A percentile compares a stretch with the other conserved stretches of the same genome.
Conservation (phyloP, 2,329 filamentous ascomycete species). For the Polychaeton citri region DNA sequence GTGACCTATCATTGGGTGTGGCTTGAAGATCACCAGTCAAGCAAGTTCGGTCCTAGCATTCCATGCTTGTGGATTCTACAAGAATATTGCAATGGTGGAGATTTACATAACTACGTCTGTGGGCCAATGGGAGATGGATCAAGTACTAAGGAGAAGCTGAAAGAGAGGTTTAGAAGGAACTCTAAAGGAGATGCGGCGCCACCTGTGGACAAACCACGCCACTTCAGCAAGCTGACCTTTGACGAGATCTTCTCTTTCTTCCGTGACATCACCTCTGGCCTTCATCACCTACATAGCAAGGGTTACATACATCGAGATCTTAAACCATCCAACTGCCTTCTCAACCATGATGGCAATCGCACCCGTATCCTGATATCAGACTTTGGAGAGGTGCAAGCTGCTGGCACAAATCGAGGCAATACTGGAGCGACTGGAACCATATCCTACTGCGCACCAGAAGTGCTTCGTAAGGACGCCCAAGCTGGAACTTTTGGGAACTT, state of each 20-base stretch:
- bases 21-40: constrained; percentile 80
- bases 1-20: constrained; percentile 96
- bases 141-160: constrained; percentile 61
- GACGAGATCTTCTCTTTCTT: constrained; percentile 97
- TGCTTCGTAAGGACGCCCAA: constrained; percentile 51
- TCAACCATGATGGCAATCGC: constrained; percentile 57
- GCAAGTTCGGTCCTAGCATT: constrained; percentile 74
- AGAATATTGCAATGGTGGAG: constrained; percentile 91
- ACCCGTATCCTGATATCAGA: constrained; percentile 84
- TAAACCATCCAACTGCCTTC: constrained; percentile 87
- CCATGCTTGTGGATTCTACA: constrained; percentile 95
- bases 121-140: constrained; percentile 61
- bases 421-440: constrained; percentile 93
- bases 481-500: constrained; percentile 78
- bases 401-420: constrained; percentile 68
- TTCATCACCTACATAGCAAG: constrained; percentile 77
- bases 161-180: constrained; percentile 69
- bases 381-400: constrained; percentile 89
- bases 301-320: constrained; percentile 94
- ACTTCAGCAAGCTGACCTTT: constrained; percentile 50
- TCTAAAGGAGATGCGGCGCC: constrained; percentile 65
- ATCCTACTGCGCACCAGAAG: constrained; percentile 93
- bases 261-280: constrained; percentile 81
- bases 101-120: constrained; percentile 78
- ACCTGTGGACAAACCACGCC: constrained; percentile 34